Evolutionary conservation across 2,329 filamentous ascomycete species (phyloP).

Genomic region (Cadophora malorum): DNA sequence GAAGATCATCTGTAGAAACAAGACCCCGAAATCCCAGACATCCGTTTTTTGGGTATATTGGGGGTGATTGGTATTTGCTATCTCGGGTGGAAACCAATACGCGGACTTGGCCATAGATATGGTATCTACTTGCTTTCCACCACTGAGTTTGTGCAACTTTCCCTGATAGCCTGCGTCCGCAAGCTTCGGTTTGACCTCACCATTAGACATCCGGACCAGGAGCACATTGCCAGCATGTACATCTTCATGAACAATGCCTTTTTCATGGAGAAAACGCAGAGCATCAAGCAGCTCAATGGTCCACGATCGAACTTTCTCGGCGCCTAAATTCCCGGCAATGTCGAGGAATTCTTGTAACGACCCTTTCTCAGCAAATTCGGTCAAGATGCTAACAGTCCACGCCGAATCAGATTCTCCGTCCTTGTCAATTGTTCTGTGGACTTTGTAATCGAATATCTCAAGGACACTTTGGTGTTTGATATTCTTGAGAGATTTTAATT

Average conservation of each 20-base stretch:
- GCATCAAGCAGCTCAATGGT: slow-evolving; percentile 92
- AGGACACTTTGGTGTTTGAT: slow-evolving; percentile 79
- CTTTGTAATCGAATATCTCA: slow-evolving; percentile 82
- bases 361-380: slow-evolving; percentile 80
- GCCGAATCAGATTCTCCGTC: slow-evolving; percentile 47
- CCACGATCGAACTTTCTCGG: slow-evolving; percentile 82
- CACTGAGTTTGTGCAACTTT: slow-evolving; percentile 66
- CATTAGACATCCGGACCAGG: slow-evolving; percentile 71
- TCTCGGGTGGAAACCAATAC: slow-evolving; percentile 84
- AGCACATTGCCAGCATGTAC: slow-evolving; percentile 83
- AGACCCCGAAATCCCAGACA: slow-evolving; percentile 92
- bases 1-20: slow-evolving; percentile 94
- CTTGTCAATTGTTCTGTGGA: slow-evolving; percentile 70
- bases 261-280: slow-evolving; percentile 83
- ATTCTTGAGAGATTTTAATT: slow-evolving; percentile 77
- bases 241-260: slow-evolving; percentile 82
- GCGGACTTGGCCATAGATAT: slow-evolving; percentile 72
- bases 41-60: slow-evolving; percentile 81
- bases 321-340: slow-evolving; percentile 74
- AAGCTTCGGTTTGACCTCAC: slow-evolving; percentile 75
- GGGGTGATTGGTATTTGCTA: slow-evolving; percentile 65
- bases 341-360: slow-evolving; percentile 84
- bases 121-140: slow-evolving; percentile 59
- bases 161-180: slow-evolving; percentile 76
- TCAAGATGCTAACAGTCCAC: slow-evolving; percentile 80